These are phyloP conservation scores for Echites panduratus DNA, from an alignment of 257 asterid genomes.

Conservation along the genomic window DNA sequence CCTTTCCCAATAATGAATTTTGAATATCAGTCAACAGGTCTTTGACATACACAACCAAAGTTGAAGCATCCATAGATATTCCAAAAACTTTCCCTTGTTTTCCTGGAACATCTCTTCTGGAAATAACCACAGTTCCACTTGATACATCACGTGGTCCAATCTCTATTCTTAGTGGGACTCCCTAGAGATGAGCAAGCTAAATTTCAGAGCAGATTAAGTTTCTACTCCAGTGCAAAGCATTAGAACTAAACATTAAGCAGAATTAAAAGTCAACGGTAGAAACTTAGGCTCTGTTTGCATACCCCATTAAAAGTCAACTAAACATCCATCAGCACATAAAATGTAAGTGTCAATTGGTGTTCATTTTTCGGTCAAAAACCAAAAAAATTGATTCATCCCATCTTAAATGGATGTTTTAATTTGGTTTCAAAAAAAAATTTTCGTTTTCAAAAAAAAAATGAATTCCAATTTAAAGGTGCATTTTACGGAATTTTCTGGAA, in stretches of 20 bases:
- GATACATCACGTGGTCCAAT: conserved; percentile 95
- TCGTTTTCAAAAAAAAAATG: too few relatives aligned
- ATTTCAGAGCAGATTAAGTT: not conserved
- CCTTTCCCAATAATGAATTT: conserved; percentile 65
- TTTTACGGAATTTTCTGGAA: too few relatives aligned
- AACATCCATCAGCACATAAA: too few relatives aligned
- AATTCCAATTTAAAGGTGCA: too few relatives aligned
- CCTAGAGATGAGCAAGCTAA: conserved; percentile 45
- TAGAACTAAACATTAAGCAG: not conserved
- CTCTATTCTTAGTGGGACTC: conserved; percentile 92
- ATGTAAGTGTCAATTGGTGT: too few relatives aligned
- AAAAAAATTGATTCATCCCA: too few relatives aligned
- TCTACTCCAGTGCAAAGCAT: not conserved
- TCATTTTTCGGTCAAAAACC: too few relatives aligned
- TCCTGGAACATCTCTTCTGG: conserved; percentile 92
- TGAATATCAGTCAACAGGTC: conserved; percentile 72
- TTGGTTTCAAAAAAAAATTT: too few relatives aligned
- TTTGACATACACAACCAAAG: conserved; percentile 60
- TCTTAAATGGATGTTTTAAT: too few relatives aligned
- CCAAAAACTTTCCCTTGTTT: conserved; percentile 95
- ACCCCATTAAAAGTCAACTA: too few relatives aligned
- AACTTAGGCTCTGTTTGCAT: too few relatives aligned
- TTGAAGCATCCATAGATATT: conserved; percentile 78
- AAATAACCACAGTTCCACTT: conserved; percentile 70
- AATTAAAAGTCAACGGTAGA: not conserved